Conservation (phyloP, 2,329 filamentous ascomycete genomes). For the Aspergillus niger region DNA sequence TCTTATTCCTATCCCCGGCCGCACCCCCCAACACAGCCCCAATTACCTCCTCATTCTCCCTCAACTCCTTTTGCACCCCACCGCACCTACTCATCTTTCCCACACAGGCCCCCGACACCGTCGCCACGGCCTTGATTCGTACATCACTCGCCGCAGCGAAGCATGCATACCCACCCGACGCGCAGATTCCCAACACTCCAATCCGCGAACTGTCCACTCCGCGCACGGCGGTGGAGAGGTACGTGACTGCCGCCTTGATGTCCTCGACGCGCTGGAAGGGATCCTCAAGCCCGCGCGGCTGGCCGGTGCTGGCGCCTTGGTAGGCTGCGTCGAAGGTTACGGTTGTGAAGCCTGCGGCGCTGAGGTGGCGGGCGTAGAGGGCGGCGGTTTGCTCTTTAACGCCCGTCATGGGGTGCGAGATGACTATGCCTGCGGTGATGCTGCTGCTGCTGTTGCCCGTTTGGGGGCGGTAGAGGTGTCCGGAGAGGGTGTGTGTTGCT, state of each 20-base stretch:
- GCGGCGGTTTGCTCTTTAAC: slow-evolving; percentile 46
- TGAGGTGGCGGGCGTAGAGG: slow-evolving; percentile 34
- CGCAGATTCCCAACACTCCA: slow-evolving; percentile 44
- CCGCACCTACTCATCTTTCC: slow-evolving; percentile 25
- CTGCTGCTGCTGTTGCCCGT: neutral
- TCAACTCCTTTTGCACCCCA: neutral
- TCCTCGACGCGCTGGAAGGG: slow-evolving; percentile 42
- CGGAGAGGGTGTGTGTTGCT: neutral
- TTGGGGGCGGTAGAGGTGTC: neutral
- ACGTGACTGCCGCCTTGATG: slow-evolving; percentile 39
- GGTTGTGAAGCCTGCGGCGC: slow-evolving; percentile 35
- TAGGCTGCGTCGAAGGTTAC: slow-evolving; percentile 44
- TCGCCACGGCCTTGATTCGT: slow-evolving; percentile 44
- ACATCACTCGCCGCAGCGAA: slow-evolving; percentile 40
- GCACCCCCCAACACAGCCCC: slow-evolving; percentile 7
- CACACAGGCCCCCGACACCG: slow-evolving; percentile 35
- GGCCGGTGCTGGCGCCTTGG: slow-evolving; percentile 41
- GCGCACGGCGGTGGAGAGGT: slow-evolving; percentile 19
- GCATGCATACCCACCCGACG: slow-evolving; percentile 38
- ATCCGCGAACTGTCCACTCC: slow-evolving; percentile 37
- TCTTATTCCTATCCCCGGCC: slow-evolving; percentile 15
- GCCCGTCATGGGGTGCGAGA: slow-evolving; percentile 22
- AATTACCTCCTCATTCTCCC: slow-evolving; percentile 9
- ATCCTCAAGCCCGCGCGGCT: slow-evolving; percentile 43
- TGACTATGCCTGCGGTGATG: slow-evolving; percentile 13